These are phyloP conservation scores for Ascochyta lentis DNA, from an alignment of 2,329 filamentous ascomycete species.

Conservation along the genomic window DNA sequence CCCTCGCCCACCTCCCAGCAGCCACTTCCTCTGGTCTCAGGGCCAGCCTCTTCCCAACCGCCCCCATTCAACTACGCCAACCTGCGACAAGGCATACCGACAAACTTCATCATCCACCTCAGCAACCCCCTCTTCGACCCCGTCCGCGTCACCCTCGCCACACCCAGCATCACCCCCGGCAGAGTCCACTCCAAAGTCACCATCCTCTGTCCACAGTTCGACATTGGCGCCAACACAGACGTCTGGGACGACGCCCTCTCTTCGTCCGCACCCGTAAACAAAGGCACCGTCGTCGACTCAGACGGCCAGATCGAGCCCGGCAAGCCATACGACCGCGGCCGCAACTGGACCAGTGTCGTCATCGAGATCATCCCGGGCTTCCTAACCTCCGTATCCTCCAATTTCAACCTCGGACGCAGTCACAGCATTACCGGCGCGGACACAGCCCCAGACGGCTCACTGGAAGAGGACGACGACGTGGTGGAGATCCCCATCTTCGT, in stretches of 20 bases:
- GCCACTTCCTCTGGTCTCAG: slow-evolving; percentile 42
- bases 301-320: slow-evolving; percentile 72
- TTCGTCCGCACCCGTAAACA: slow-evolving; percentile 47
- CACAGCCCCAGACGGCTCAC: slow-evolving; percentile 23
- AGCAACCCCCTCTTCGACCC: slow-evolving; percentile 94
- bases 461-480: slow-evolving; percentile 65
- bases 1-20: slow-evolving; percentile 56
- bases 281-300: slow-evolving; percentile 30
- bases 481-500: slow-evolving; percentile 96
- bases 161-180: slow-evolving; percentile 61
- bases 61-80: slow-evolving; percentile 54
- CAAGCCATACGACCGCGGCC: slow-evolving; percentile 93
- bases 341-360: slow-evolving; percentile 95
- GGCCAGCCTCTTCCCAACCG: slow-evolving; percentile 33
- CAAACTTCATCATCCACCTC: slow-evolving; percentile 87
- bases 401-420: slow-evolving; percentile 5
- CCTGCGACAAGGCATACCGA: slow-evolving; percentile 58
- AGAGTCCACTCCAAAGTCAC: slow-evolving; percentile 71
- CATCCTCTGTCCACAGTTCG: slow-evolving; percentile 91
- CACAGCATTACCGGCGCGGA: slow-evolving; percentile 5
- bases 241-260: slow-evolving; percentile 88
- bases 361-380: slow-evolving; percentile 79
- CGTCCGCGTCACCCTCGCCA: slow-evolving; percentile 86
- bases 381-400: slow-evolving; percentile 16
- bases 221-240: slow-evolving; percentile 92